Conservation (phyloP, 129 eudicot genomes). For the Artemisia tridentata region DNA sequence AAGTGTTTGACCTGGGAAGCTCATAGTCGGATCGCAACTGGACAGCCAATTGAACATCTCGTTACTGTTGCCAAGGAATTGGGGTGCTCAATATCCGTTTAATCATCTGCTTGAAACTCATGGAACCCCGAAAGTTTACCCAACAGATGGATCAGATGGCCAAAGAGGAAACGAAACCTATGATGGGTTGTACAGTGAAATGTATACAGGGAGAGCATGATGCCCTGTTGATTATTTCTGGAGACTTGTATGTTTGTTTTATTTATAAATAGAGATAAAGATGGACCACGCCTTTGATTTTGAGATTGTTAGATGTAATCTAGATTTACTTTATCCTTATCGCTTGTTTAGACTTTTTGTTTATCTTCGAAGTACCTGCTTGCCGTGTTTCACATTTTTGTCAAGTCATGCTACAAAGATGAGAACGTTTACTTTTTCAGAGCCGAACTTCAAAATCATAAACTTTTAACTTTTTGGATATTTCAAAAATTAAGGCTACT, state of each 20-base stretch:
- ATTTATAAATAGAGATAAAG: slow-evolving; percentile 26
- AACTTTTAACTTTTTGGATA: too few relatives aligned
- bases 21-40: slow-evolving; percentile 68
- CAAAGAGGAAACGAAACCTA: not conserved
- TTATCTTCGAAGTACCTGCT: not conserved
- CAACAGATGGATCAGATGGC: not conserved
- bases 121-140: not conserved
- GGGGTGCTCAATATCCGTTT: slow-evolving; percentile 61
- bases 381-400: not conserved
- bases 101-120: not conserved
- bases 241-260: not conserved
- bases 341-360: slow-evolving; percentile 8
- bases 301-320: slow-evolving; percentile 22
- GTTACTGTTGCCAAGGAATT: slow-evolving; percentile 76
- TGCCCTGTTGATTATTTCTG: too few relatives aligned
- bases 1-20: slow-evolving; percentile 96
- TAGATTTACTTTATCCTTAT: slow-evolving; percentile 7
- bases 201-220: too few relatives aligned
- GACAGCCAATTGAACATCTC: slow-evolving; percentile 66
- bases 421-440: too few relatives aligned
- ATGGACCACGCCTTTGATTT: slow-evolving; percentile 13
- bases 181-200: not conserved
- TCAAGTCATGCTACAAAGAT: not conserved
- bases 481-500: too few relatives aligned
- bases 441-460: too few relatives aligned